Evolutionary conservation across 2,329 filamentous ascomycete species (phyloP).

Genomic region (Diaporthe citri): DNA sequence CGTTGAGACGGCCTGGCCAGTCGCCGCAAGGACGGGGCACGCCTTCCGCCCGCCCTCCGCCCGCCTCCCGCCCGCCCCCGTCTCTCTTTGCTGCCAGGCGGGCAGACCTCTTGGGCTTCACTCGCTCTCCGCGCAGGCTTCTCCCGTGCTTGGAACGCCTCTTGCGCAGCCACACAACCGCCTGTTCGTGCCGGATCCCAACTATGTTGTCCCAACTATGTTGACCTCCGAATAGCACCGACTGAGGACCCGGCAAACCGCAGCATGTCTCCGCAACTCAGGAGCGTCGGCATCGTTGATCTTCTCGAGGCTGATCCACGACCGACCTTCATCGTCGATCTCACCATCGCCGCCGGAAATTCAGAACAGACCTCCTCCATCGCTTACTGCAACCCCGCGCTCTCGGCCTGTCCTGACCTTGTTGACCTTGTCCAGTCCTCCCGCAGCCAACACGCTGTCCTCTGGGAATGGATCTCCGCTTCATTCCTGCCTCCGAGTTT

Average conservation of each 20-base stretch:
- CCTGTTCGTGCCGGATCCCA: slow-evolving; percentile 25
- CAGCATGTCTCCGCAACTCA: slow-evolving; percentile 40
- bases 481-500: slow-evolving; percentile 31
- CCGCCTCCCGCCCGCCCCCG: slow-evolving; percentile 24
- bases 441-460: slow-evolving; percentile 42
- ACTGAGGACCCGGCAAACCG: slow-evolving; percentile 31
- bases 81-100: slow-evolving; percentile 36
- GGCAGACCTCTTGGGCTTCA: slow-evolving; percentile 16
- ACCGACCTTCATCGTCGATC: slow-evolving; percentile 51
- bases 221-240: slow-evolving; percentile 35
- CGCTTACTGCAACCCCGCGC: slow-evolving; percentile 49
- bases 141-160: slow-evolving; percentile 2
- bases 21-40: slow-evolving; percentile 28
- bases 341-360: slow-evolving; percentile 33
- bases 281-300: slow-evolving; percentile 50
- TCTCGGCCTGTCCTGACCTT: slow-evolving; percentile 43
- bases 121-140: slow-evolving; percentile 17
- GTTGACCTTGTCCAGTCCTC: slow-evolving; percentile 43
- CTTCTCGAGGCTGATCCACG: slow-evolving; percentile 55
- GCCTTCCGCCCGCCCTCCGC: slow-evolving; percentile 23
- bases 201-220: slow-evolving; percentile 37
- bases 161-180: slow-evolving; percentile 24
- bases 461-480: slow-evolving; percentile 49
- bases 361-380: slow-evolving; percentile 37
- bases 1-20: slow-evolving; percentile 27